These are phyloP conservation scores for Fraxinus baroniana DNA, from an alignment of 305 asterid species.

Conservation along the genomic window DNA sequence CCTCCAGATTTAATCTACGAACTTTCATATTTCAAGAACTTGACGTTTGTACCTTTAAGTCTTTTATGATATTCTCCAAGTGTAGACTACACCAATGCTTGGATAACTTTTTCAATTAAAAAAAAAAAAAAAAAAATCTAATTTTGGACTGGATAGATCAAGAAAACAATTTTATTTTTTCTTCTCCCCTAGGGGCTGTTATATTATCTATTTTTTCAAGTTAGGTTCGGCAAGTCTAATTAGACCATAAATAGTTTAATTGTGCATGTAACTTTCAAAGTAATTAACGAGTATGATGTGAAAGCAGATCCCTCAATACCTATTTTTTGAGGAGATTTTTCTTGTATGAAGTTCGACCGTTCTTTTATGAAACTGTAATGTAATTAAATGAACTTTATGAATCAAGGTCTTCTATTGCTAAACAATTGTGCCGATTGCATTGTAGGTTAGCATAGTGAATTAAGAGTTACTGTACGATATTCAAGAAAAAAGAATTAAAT, in stretches of 20 bases:
- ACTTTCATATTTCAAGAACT: background rate
- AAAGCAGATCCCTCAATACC: constrained; percentile 77
- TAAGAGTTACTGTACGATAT: background rate
- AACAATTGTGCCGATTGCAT: background rate
- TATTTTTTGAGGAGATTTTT: constrained; percentile 49
- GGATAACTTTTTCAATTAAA: background rate
- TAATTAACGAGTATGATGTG: constrained; percentile 62
- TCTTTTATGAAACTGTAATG: background rate
- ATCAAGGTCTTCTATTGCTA: background rate
- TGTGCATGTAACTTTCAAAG: background rate
- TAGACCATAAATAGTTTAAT: background rate
- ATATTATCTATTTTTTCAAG: no score
- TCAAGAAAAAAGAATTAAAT: background rate
- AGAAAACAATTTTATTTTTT: background rate
- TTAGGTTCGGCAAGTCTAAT: no score
- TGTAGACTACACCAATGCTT: background rate
- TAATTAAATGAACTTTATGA: background rate
- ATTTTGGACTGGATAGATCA: background rate
- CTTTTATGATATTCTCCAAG: background rate
- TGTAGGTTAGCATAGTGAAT: background rate
- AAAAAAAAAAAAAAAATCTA: background rate
- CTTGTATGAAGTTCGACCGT: background rate
- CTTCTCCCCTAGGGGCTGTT: background rate
- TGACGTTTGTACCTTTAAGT: background rate
- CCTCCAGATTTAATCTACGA: background rate